phyloP scores from a whole-genome alignment of 352 stramenopile species.

The Phytophthora pistaciae region DNA sequence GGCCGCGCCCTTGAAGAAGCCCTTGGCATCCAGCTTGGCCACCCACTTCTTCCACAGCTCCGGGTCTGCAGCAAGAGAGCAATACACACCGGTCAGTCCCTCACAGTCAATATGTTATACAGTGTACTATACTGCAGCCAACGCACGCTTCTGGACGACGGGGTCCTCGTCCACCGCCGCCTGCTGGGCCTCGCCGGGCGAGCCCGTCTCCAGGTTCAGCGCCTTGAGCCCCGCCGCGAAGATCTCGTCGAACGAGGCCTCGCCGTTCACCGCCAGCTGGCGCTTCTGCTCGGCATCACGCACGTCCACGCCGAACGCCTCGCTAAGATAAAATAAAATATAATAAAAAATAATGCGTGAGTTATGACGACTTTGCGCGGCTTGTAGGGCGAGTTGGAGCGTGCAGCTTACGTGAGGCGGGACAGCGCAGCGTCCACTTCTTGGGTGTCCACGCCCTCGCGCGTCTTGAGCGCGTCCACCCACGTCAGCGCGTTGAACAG shows the following conservation, averaged over 20 bases:
- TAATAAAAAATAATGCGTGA: slow-evolving; percentile 4
- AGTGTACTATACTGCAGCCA: background rate
- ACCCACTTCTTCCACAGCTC: slow-evolving; percentile 91
- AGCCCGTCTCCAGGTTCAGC: slow-evolving; percentile 60
- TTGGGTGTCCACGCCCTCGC: slow-evolving; percentile 59
- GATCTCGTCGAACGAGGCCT: slow-evolving; percentile 69
- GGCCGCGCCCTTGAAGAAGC: slow-evolving; percentile 78
- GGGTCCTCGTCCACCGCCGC: slow-evolving; percentile 65
- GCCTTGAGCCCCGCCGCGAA: slow-evolving; percentile 75
- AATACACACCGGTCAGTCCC: slow-evolving; percentile 4
- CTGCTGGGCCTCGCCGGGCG: slow-evolving; percentile 29
- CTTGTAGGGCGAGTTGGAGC: slow-evolving; percentile 40
- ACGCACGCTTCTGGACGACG: slow-evolving; percentile 78
- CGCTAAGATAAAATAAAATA: slow-evolving; percentile 40
- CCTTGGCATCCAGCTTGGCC: slow-evolving; percentile 86
- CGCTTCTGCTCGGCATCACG: slow-evolving; percentile 65
- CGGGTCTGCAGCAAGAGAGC: slow-evolving; percentile 51
- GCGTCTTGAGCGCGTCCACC: slow-evolving; percentile 73
- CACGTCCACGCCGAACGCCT: slow-evolving; percentile 75
- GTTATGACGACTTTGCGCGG: slow-evolving; percentile 1
- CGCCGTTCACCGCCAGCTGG: slow-evolving; percentile 50
- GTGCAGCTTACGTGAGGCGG: slow-evolving; percentile 52
- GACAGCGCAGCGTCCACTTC: slow-evolving; percentile 76
- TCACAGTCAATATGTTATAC: background rate
- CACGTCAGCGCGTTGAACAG: slow-evolving; percentile 83